Base-by-base conservation (phyloP, 169 alveolate genomes). In the Plasmodium gallinaceum region DNA sequence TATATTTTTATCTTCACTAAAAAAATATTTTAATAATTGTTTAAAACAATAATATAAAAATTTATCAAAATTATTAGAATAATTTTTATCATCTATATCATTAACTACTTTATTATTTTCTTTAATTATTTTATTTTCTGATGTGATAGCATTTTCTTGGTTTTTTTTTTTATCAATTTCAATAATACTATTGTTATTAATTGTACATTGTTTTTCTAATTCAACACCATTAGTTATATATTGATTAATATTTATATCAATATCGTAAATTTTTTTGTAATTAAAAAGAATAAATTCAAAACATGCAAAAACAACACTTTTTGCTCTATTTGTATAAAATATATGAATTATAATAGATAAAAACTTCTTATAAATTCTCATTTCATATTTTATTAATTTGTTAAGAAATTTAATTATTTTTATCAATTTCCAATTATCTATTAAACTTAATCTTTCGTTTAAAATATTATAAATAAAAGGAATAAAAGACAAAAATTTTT, bases 361-460 rank as follows among this genome's bases (percentile, higher is more conserved):
- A 18, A 78, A 78, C 22, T 78, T 78, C 32, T 37, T 64, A 57
- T 78, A 78, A 10, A 78, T 78, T 78, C 89, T 24, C 16, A 24
- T 48, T 65, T 78, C 89, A 57, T 78, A 65, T 51, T n/a, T 64
- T 32, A 58, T 46, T 78, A 78, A 70, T 58, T 43, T 64, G 12
- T 64, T 78, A 16, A 78, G 14, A 78, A 78, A 78, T 24, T 78
- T 78, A 0, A 78, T 45, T 2, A 78, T 64, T 20, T 78, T 78
- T 22, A 78, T 78, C 8, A 78, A 12, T 43, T 66, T 78, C 89
- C 89, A 78, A 24, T 78, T 78, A 26, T 65, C 89, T 12, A 78
- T 78, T 16, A 78, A 20, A 26, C 43, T 43, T 42, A 78, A 57
- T 9, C 89, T 54, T 32, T 78, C 89, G 54, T 65, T 78, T 0